Evolutionary conservation across 106 monocot genomes (phyloP), one percentile per base, ranked within the genome.

Genomic region (Dendrobium huoshanense): DNA sequence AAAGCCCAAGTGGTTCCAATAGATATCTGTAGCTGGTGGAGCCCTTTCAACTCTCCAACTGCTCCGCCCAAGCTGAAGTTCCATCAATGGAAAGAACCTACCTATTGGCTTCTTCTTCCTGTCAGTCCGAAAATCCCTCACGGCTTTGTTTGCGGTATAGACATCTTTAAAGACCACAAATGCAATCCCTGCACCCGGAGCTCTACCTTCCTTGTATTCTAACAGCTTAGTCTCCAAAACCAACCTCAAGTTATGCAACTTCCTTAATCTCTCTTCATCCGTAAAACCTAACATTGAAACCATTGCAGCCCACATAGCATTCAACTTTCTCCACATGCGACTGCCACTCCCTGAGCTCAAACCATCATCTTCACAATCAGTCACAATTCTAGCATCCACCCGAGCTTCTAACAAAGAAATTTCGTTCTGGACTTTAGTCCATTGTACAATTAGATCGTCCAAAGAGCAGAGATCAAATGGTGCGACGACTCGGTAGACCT

Each of bases 141-240:
- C 92, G 9, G 95, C 98, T 85, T 89, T 95, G 78, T 98, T 98
- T 24, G 98, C 79, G 0, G 98, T 91, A 45, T 89, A 93, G 9
- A 95, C 91, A 81, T 98, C 95, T 70, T 93, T 98, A 75, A 98
- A 98, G 18, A 98, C 77, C 49, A 98, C 88, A 83, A 98, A 98
- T 17, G 95, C 98, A 67, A 95, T 87, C 8, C 98, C 95, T 19
- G 92, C 89, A 59, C 98, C 98, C 0, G 82, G 89, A 41, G 92
- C 91, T 22, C 86, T 86, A 18, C 89, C 89, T 83, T 98, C 92
- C 77, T 82, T 92, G 61, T 92, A 98, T 72, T 90, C 91, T 16
- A 88, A 40, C 54, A 98, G 72, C 81, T 86, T 89, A 4, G 67
- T 85, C 13, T 83, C 82, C 72, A 98, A 76, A 13, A 87, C 77